Conservation (phyloP, 495 filamentous ascomycete genomes). For the Aspergillus saccharolyticus region DNA sequence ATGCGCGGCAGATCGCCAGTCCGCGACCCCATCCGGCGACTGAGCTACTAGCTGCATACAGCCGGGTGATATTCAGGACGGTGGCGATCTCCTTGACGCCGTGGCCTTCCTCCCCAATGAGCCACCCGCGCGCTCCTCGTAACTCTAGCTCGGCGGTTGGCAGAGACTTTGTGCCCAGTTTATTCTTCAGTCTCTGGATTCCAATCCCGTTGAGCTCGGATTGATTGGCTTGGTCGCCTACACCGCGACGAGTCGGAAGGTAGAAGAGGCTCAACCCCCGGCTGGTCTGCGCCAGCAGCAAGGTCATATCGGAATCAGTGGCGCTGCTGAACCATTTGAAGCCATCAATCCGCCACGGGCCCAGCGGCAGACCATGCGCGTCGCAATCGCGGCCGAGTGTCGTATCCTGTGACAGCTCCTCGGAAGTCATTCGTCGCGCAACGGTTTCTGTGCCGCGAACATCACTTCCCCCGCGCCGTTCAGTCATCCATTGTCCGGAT, state of each 20-base stretch:
- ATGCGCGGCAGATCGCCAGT: constrained; percentile 52
- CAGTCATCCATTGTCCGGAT: constrained; percentile 83
- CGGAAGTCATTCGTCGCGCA: not conserved
- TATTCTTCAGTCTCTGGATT: constrained; percentile 65
- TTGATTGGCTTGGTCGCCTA: constrained; percentile 9
- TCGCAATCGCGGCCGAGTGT: not conserved
- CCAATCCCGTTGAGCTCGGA: constrained; percentile 51
- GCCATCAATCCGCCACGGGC: constrained; percentile 49
- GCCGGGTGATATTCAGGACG: constrained; percentile 63
- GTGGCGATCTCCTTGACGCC: constrained; percentile 63
- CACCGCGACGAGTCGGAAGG: constrained; percentile 54
- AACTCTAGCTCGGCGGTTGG: constrained; percentile 68
- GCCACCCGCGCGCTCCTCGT: constrained; percentile 54
- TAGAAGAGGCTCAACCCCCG: constrained; percentile 60
- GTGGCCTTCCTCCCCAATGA: constrained; percentile 57
- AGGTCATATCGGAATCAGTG: constrained; percentile 64
- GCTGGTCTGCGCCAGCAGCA: constrained; percentile 63
- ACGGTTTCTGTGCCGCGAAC: constrained; percentile 65
- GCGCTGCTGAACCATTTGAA: constrained; percentile 79
- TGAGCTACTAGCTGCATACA: constrained; percentile 57
- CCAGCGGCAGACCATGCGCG: constrained; percentile 14
- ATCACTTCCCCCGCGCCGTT: constrained; percentile 69
- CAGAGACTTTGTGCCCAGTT: constrained; percentile 62
- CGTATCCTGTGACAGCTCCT: constrained; percentile 22
- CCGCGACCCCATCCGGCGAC: constrained; percentile 51